Evolutionary conservation across 805 yeast genomes (phyloP).

Genomic region (Sugiyamaella chiloensis): DNA sequence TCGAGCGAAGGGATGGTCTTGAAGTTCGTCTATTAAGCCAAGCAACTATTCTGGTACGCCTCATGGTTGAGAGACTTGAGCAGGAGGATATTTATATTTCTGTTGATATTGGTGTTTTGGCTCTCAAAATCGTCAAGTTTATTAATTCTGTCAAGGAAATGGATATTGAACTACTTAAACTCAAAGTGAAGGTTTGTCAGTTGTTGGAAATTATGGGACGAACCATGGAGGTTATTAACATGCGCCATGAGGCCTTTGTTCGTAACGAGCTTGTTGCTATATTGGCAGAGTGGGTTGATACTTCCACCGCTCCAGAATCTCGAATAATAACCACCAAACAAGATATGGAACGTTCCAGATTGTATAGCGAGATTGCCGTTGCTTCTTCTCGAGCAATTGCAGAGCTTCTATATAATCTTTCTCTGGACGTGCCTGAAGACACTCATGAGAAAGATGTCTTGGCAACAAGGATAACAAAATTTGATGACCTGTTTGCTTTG

Average conservation of each 20-base stretch:
- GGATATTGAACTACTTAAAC: slow-evolving; percentile 17
- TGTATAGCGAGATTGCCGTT: slow-evolving; percentile 20
- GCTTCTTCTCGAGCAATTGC: slow-evolving; percentile 22
- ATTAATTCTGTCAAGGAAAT: slow-evolving; percentile 12
- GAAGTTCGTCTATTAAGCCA: slow-evolving; percentile 18
- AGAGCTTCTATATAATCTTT: slow-evolving; percentile 20
- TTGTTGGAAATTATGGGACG: slow-evolving; percentile 25
- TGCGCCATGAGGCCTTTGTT: slow-evolving; percentile 22
- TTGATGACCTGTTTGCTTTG: slow-evolving; percentile 46
- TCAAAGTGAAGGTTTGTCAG: slow-evolving; percentile 24
- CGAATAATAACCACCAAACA: slow-evolving; percentile 8
- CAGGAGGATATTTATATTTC: slow-evolving; percentile 25
- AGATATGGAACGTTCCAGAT: slow-evolving; percentile 19
- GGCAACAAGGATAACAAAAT: slow-evolving; percentile 39
- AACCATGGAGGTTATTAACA: slow-evolving; percentile 25
- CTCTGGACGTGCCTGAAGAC: slow-evolving; percentile 22
- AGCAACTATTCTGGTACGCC: slow-evolving; percentile 22
- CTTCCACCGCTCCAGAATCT: slow-evolving; percentile 5
- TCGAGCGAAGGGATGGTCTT: slow-evolving; percentile 1
- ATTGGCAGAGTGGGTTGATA: slow-evolving; percentile 30
- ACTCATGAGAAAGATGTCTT: slow-evolving; percentile 30
- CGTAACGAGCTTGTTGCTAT: slow-evolving; percentile 25
- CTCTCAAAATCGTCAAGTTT: slow-evolving; percentile 22
- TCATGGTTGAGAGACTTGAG: slow-evolving; percentile 24
- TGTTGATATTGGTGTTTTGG: slow-evolving; percentile 25